Percentiles rank a stretch among this genome's conserved stretches.
phyloP scores from a whole-genome alignment of 2,329 filamentous ascomycete genomes.

The Colletotrichum sp. region DNA sequence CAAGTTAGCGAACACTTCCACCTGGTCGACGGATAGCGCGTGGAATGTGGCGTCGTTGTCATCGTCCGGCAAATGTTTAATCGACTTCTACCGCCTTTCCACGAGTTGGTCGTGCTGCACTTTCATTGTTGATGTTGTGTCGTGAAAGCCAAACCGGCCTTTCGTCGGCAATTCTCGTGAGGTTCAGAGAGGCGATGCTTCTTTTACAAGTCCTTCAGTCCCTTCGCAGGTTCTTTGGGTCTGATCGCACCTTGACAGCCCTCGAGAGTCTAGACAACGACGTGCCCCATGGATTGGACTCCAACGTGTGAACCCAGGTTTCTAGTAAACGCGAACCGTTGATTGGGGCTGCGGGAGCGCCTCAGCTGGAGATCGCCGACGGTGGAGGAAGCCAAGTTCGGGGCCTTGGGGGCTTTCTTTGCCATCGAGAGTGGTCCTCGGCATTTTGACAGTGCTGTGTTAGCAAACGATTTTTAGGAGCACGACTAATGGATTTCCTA shows the following conservation, averaged over 20 bases:
- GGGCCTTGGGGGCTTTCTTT: neutral
- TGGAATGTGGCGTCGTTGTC: slow-evolving; percentile 1
- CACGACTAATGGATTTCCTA: slow-evolving; percentile 4
- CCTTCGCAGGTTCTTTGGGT: neutral
- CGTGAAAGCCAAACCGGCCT: neutral
- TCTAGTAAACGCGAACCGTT: neutral
- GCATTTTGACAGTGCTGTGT: neutral
- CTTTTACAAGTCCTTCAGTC: neutral
- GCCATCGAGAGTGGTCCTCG: neutral
- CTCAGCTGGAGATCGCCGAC: neutral
- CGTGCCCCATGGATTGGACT: neutral
- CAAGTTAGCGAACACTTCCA: neutral
- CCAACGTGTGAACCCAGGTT: neutral
- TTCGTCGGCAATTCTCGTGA: neutral
- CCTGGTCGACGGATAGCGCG: neutral
- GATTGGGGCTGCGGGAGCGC: neutral
- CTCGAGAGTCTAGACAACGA: neutral
- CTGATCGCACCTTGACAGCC: neutral
- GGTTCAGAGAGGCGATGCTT: neutral
- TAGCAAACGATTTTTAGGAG: slow-evolving; percentile 8
- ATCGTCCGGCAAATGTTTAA: neutral
- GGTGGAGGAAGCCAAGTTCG: slow-evolving; percentile 14
- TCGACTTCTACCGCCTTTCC: neutral
- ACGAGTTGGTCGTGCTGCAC: neutral
- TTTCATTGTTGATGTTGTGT: neutral